These are phyloP conservation scores for Castanea crenata DNA, from an alignment of 306 rosid species.

Conservation along the genomic window DNA sequence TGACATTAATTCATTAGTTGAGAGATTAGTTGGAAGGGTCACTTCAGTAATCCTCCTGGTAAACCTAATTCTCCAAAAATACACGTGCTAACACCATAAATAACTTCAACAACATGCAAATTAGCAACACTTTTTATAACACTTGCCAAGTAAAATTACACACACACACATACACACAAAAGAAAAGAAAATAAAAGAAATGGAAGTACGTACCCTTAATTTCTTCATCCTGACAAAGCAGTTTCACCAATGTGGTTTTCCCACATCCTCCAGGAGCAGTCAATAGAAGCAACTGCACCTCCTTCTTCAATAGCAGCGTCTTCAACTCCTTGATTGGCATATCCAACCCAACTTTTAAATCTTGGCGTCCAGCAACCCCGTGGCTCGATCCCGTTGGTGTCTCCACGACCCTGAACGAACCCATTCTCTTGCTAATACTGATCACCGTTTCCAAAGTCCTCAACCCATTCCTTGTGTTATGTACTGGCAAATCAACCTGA, in stretches of 20 bases:
- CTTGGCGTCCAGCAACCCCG: too few relatives aligned
- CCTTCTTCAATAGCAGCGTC: neutral
- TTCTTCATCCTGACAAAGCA: constrained; percentile 39
- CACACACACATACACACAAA: too few relatives aligned
- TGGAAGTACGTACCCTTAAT: constrained; percentile 40
- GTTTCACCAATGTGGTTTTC: constrained; percentile 48
- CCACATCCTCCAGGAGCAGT: constrained; percentile 55
- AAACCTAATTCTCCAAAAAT: too few relatives aligned
- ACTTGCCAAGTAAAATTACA: too few relatives aligned
- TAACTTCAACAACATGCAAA: too few relatives aligned
- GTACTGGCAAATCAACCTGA: constrained; percentile 7
- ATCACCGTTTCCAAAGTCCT: too few relatives aligned
- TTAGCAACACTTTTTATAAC: too few relatives aligned
- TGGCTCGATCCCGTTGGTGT: neutral
- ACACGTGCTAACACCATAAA: too few relatives aligned
- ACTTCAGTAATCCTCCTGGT: fast-evolving
- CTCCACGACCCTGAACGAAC: neutral
- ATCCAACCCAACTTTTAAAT: constrained; percentile 32
- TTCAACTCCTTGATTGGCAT: constrained; percentile 23
- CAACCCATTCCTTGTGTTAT: constrained; percentile 9
- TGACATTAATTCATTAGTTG: too few relatives aligned
- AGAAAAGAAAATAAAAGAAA: neutral
- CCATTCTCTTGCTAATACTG: neutral
- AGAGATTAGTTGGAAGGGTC: too few relatives aligned
- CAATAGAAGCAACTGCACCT: constrained; percentile 14